Evolutionary conservation across 371 early-diverging fungal genomes (phyloP).

Genomic region (Mucor indicus): DNA sequence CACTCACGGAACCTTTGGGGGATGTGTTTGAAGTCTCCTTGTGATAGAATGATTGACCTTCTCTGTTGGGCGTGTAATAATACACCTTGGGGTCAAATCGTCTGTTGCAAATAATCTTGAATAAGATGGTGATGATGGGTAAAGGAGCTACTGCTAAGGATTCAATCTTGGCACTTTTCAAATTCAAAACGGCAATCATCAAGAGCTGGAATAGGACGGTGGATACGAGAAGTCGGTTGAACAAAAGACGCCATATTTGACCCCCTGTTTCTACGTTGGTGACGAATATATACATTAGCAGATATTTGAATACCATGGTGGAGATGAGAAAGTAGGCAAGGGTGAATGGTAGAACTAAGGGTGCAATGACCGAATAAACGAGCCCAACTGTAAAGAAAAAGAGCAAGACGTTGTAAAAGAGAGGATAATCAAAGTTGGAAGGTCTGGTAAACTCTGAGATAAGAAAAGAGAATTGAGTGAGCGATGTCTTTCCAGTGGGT

Average conservation of each 20-base stretch:
- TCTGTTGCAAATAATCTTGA: slow-evolving; percentile 52
- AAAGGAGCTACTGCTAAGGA: slow-evolving; percentile 55
- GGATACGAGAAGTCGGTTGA: slow-evolving; percentile 69
- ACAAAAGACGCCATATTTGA: slow-evolving; percentile 72
- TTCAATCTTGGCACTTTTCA: slow-evolving; percentile 40
- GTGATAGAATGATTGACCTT: background rate
- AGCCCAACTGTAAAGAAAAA: slow-evolving; percentile 70
- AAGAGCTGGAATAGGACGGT: slow-evolving; percentile 67
- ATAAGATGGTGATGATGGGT: slow-evolving; percentile 56
- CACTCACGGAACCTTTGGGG: slow-evolving; percentile 22
- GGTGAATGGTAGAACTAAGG: slow-evolving; percentile 66
- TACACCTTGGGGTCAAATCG: slow-evolving; percentile 52
- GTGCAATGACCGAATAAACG: slow-evolving; percentile 70
- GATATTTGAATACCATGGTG: slow-evolving; percentile 67
- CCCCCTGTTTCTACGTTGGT: slow-evolving; percentile 73
- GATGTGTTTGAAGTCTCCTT: background rate
- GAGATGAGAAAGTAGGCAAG: slow-evolving; percentile 61
- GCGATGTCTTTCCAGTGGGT: background rate
- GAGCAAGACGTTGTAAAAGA: slow-evolving; percentile 67
- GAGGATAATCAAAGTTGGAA: slow-evolving; percentile 67
- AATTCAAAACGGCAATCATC: slow-evolving; percentile 59
- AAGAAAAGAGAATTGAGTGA: background rate
- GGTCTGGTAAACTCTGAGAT: slow-evolving; percentile 58
- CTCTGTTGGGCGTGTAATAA: slow-evolving; percentile 33
- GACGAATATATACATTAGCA: slow-evolving; percentile 59